A percentile compares a stretch with the other conserved stretches of the same genome.
Evolutionary conservation across 768 basidiomycete genomes (phyloP).

Genomic region (Agaricus subrufescens): DNA sequence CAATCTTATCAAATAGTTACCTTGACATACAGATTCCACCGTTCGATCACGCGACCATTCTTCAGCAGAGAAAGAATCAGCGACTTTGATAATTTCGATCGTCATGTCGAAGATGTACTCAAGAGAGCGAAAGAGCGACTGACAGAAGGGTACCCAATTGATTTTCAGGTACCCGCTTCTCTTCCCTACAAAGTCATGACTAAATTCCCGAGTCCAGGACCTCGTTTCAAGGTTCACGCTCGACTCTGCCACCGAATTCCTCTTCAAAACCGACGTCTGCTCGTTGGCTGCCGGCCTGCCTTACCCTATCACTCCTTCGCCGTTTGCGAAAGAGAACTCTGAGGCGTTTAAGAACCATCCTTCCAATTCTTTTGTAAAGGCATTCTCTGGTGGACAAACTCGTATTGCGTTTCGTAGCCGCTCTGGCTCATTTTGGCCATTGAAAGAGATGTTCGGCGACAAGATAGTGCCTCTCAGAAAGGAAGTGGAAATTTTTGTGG

Average conservation of each 20-base stretch:
- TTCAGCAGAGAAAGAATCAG: conserved; percentile 27
- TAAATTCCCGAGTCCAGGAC: conserved; percentile 23
- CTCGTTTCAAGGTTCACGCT: conserved; percentile 49
- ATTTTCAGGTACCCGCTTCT: conserved; percentile 45
- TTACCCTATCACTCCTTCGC: conserved; percentile 29
- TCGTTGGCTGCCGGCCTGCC: conserved; percentile 45
- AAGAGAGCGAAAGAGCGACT: conserved; percentile 38
- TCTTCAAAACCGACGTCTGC: conserved; percentile 50
- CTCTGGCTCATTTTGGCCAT: conserved; percentile 34
- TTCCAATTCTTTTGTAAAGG: conserved; percentile 34
- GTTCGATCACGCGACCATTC: conserved; percentile 14
- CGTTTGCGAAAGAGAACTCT: conserved; percentile 7
- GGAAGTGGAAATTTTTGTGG: conserved; percentile 42
- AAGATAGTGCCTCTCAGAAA: conserved; percentile 34
- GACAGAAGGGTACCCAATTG: conserved; percentile 42
- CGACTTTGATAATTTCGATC: conserved; percentile 58
- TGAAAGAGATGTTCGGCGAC: conserved; percentile 50
- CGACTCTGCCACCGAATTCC: conserved; percentile 59
- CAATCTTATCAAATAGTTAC: not conserved
- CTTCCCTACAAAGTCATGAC: not conserved
- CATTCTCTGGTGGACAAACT: conserved; percentile 45
- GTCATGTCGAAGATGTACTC: conserved; percentile 45
- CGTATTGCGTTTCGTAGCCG: conserved; percentile 2
- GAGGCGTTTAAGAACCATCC: conserved; percentile 12
- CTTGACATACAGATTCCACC: conserved; percentile 41